phyloP scores from a whole-genome alignment of 2,329 filamentous ascomycete species.

The Diplocarpon rosae region DNA sequence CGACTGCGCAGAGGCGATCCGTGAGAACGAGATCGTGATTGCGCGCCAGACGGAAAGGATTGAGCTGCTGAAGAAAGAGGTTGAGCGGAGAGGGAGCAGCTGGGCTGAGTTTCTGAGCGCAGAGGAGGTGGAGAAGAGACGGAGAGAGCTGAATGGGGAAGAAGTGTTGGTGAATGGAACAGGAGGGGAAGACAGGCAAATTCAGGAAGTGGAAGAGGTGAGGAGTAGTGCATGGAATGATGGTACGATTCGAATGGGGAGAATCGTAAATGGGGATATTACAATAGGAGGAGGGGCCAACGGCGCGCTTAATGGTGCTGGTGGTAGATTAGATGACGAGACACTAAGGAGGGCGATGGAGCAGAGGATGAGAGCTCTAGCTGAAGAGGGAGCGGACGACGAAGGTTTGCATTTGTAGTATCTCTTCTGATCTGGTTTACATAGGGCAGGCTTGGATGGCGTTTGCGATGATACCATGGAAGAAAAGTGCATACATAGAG shows the following conservation, averaged over 20 bases:
- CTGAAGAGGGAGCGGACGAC: conserved; percentile 36
- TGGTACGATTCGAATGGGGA: conserved; percentile 52
- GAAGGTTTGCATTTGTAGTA: conserved; percentile 50
- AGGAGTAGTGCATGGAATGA: conserved; percentile 42
- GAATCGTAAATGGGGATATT: conserved; percentile 40
- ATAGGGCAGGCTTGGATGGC: too few relatives aligned
- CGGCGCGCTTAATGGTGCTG: conserved; percentile 9
- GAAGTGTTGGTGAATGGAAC: conserved; percentile 20
- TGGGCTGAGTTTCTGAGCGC: conserved; percentile 46
- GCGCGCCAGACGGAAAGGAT: conserved; percentile 56
- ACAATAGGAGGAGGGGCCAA: conserved; percentile 30
- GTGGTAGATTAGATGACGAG: conserved; percentile 41
- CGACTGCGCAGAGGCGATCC: conserved; percentile 64
- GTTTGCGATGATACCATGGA: too few relatives aligned
- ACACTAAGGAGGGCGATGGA: conserved; percentile 45
- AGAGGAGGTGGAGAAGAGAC: conserved; percentile 30
- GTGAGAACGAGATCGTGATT: conserved; percentile 61
- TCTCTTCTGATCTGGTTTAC: too few relatives aligned
- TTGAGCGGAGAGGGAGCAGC: conserved; percentile 41
- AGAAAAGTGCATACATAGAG: too few relatives aligned
- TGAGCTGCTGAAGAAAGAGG: conserved; percentile 50
- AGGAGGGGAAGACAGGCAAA: conserved; percentile 3
- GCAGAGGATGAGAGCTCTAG: conserved; percentile 39
- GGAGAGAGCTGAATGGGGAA: conserved; percentile 17
- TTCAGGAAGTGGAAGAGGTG: conserved; percentile 2